Percentiles rank a stretch among this genome's conserved stretches.
Evolutionary conservation across 2,329 filamentous ascomycete species (phyloP).

Genomic region (Fusarium avenaceum): DNA sequence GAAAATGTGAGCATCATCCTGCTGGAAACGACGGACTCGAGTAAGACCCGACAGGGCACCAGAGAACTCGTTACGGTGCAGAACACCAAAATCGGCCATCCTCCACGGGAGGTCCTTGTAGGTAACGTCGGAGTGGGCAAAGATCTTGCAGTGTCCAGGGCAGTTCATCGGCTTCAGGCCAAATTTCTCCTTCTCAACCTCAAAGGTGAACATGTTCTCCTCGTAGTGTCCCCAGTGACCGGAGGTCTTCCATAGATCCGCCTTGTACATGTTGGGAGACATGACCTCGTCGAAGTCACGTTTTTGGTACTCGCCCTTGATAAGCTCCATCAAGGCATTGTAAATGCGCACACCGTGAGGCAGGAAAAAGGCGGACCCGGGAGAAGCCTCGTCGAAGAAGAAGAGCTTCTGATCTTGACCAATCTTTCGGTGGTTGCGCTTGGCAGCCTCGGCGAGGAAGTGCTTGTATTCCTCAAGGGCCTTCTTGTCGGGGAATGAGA

Average conservation of each 20-base stretch:
- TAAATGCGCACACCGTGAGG: slow-evolving; percentile 95
- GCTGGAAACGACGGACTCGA: slow-evolving; percentile 91
- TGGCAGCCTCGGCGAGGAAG: slow-evolving; percentile 97
- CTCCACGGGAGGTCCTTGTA: slow-evolving; percentile 89
- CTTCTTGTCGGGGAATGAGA: slow-evolving; percentile 97
- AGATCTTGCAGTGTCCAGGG: slow-evolving; percentile 92
- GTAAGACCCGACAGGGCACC: slow-evolving; percentile 92
- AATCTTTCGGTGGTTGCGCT: slow-evolving; percentile 94
- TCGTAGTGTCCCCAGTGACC: slow-evolving; percentile 90
- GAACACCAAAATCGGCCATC: slow-evolving; percentile 94
- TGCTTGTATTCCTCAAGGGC: slow-evolving; percentile 92
- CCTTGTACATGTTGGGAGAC: slow-evolving; percentile 95
- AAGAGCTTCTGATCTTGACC: slow-evolving; percentile 97
- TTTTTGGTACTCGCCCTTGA: slow-evolving; percentile 90
- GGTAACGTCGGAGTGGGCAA: slow-evolving; percentile 84
- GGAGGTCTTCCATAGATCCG: slow-evolving; percentile 91
- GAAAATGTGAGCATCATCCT: slow-evolving; percentile 98
- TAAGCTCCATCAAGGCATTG: slow-evolving; percentile 85
- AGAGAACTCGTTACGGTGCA: slow-evolving; percentile 95
- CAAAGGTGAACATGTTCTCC: slow-evolving; percentile 88
- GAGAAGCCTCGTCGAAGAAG: slow-evolving; percentile 95
- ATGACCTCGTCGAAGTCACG: slow-evolving; percentile 96
- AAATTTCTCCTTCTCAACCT: slow-evolving; percentile 78
- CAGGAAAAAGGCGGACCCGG: slow-evolving; percentile 91
- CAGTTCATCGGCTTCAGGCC: slow-evolving; percentile 99